Percentiles rank a stretch among this genome's conserved stretches.
Evolutionary conservation across 2,329 filamentous ascomycete genomes (phyloP).

Genomic region (Neofusicoccum sp.): DNA sequence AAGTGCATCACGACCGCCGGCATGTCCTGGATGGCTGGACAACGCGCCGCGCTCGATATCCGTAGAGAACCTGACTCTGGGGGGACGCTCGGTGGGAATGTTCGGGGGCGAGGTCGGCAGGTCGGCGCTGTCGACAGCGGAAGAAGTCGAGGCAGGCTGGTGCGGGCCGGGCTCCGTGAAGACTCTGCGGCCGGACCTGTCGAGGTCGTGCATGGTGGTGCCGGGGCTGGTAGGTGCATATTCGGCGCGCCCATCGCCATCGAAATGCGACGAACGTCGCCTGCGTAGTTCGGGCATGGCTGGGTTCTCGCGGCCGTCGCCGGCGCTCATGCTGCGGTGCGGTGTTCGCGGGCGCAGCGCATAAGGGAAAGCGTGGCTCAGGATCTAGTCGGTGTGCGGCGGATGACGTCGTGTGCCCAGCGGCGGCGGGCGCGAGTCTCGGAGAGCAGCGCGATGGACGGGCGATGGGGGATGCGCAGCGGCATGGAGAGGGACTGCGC

Average conservation of each 20-base stretch:
- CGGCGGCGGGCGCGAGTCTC: not conserved
- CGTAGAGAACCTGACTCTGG: slow-evolving; percentile 38
- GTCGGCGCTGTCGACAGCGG: slow-evolving; percentile 20
- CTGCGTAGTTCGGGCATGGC: slow-evolving; percentile 28
- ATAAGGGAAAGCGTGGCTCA: slow-evolving; percentile 1
- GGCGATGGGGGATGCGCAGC: not conserved
- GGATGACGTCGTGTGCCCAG: slow-evolving; percentile 6
- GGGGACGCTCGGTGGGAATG: slow-evolving; percentile 28
- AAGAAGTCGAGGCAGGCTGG: slow-evolving; percentile 22
- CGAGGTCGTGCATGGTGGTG: slow-evolving; percentile 23
- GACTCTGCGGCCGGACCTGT: slow-evolving; percentile 17
- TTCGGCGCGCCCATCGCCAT: slow-evolving; percentile 24
- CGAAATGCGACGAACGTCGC: slow-evolving; percentile 29
- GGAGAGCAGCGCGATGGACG: not conserved
- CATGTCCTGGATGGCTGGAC: slow-evolving; percentile 22
- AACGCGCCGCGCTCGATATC: slow-evolving; percentile 28
- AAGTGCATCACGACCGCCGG: slow-evolving; percentile 20
- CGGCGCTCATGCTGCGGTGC: slow-evolving; percentile 29
- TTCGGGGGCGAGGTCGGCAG: slow-evolving; percentile 22
- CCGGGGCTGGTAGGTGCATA: slow-evolving; percentile 16
- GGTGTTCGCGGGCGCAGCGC: slow-evolving; percentile 3
- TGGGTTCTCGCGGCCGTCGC: slow-evolving; percentile 23
- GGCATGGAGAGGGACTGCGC: not conserved
- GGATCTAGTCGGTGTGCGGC: not conserved
- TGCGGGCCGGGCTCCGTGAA: slow-evolving; percentile 19